Evolutionary conservation across 2,329 filamentous ascomycete species (phyloP).

Genomic region (Neoarthrinium moseri): DNA sequence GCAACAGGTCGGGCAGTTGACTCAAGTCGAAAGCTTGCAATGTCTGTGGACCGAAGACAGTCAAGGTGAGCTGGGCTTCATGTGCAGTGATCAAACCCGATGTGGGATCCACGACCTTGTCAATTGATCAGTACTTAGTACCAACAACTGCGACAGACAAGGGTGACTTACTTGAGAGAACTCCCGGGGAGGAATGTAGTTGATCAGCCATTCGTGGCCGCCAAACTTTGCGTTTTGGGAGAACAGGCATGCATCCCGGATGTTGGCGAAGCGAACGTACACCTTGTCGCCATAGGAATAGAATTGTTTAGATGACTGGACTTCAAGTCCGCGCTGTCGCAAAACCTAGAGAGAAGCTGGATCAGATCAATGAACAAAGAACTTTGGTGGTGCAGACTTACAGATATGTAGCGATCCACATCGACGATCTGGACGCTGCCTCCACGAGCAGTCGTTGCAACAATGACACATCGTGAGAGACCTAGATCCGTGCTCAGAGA

Average conservation of each 20-base stretch:
- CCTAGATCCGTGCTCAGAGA: conserved; percentile 45
- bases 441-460: conserved; percentile 30
- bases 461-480: conserved; percentile 43
- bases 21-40: conserved; percentile 16
- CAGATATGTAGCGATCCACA: conserved; percentile 43
- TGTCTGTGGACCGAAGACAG: conserved; percentile 35
- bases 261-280: conserved; percentile 57
- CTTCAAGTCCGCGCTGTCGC: conserved; percentile 29
- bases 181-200: conserved; percentile 42
- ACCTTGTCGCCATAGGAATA: conserved; percentile 39
- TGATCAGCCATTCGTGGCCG: conserved; percentile 44
- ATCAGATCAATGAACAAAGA: neutral
- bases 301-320: conserved; percentile 37
- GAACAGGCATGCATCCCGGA: conserved; percentile 56
- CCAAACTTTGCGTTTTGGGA: conserved; percentile 43
- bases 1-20: conserved; percentile 36
- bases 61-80: conserved; percentile 56
- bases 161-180: conserved; percentile 36
- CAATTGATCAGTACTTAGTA: conserved; percentile 11
- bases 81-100: conserved; percentile 36
- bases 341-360: too few relatives aligned
- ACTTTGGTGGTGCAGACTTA: conserved; percentile 31
- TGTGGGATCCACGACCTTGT: conserved; percentile 26
- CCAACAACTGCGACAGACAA: neutral
- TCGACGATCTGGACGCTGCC: conserved; percentile 32